phyloP scores from a whole-genome alignment of 2,329 filamentous ascomycete genomes.

The Penicillium sp. region DNA sequence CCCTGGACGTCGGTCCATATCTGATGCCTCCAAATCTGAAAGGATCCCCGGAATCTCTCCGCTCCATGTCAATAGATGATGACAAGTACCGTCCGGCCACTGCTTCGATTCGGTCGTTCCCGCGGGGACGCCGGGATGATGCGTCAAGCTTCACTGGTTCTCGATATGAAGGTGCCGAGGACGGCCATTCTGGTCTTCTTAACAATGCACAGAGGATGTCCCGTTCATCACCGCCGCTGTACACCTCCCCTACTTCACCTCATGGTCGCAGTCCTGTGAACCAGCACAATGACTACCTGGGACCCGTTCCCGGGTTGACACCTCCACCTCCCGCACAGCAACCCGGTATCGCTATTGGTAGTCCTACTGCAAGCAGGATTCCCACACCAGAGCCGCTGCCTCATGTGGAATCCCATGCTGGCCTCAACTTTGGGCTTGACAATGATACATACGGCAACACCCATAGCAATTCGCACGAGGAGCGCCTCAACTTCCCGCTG shows the following conservation, averaged over 20 bases:
- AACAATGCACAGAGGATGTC: slow-evolving; percentile 60
- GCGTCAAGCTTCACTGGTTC: slow-evolving; percentile 55
- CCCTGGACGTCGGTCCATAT: slow-evolving; percentile 74
- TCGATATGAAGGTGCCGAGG: slow-evolving; percentile 42
- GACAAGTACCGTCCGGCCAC: slow-evolving; percentile 75
- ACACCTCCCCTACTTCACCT: slow-evolving; percentile 21
- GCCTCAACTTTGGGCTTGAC: slow-evolving; percentile 23
- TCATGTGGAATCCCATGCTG: slow-evolving; percentile 11
- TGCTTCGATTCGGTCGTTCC: slow-evolving; percentile 43
- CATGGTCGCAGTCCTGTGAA: not conserved
- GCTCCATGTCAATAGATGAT: slow-evolving; percentile 77
- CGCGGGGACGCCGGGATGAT: slow-evolving; percentile 44
- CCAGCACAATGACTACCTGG: slow-evolving; percentile 18
- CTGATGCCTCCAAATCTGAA: slow-evolving; percentile 83
- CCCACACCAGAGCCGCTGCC: slow-evolving; percentile 15
- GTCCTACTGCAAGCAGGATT: slow-evolving; percentile 9
- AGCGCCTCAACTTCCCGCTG: slow-evolving; percentile 24
- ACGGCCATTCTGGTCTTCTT: slow-evolving; percentile 54
- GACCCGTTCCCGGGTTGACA: slow-evolving; percentile 10
- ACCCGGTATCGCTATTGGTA: slow-evolving; percentile 16
- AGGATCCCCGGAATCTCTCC: slow-evolving; percentile 78
- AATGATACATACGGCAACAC: slow-evolving; percentile 2
- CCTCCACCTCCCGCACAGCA: slow-evolving; percentile 14
- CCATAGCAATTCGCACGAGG: slow-evolving; percentile 6
- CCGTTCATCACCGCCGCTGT: slow-evolving; percentile 48